phyloP scores from a whole-genome alignment of 2,329 filamentous ascomycete genomes.

The Aspergillus costaricaensis region DNA sequence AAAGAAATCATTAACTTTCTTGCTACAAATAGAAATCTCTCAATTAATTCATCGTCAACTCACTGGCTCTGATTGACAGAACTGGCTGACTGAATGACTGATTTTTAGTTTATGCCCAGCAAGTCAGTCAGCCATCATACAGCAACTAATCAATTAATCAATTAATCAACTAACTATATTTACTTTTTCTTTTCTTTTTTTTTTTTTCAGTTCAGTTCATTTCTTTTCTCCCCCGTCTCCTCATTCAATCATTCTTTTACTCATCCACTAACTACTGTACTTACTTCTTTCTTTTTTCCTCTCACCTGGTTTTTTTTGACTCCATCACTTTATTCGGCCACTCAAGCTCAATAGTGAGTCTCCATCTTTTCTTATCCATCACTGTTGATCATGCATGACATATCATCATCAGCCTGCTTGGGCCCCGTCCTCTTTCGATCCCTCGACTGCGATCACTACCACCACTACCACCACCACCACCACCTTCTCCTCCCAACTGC shows the following conservation, averaged over 20 bases:
- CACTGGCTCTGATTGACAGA: neutral
- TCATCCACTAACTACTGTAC: neutral
- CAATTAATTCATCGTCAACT: neutral
- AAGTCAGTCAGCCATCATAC: too few species aligned
- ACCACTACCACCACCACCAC: neutral
- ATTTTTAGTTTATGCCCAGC: neutral
- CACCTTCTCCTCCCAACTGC: conserved; percentile 14
- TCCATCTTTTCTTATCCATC: conserved; percentile 13
- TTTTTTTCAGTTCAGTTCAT: neutral
- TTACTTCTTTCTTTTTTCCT: neutral
- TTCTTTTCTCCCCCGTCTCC: neutral
- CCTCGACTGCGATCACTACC: conserved; percentile 11
- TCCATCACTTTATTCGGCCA: neutral
- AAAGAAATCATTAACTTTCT: too few species aligned
- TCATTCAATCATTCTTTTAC: neutral
- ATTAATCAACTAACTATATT: neutral
- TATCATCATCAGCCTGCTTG: conserved; percentile 20
- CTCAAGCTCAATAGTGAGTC: neutral
- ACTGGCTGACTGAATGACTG: neutral
- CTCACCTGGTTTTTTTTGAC: conserved; percentile 3
- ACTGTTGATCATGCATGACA: conserved; percentile 26
- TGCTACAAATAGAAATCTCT: too few species aligned
- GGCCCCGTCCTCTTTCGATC: conserved; percentile 7
- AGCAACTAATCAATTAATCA: too few species aligned
- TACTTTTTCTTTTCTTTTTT: neutral